These are phyloP conservation scores for Leccinum subtestaceum DNA, from an alignment of 768 basidiomycete species.

Conservation along the genomic window DNA sequence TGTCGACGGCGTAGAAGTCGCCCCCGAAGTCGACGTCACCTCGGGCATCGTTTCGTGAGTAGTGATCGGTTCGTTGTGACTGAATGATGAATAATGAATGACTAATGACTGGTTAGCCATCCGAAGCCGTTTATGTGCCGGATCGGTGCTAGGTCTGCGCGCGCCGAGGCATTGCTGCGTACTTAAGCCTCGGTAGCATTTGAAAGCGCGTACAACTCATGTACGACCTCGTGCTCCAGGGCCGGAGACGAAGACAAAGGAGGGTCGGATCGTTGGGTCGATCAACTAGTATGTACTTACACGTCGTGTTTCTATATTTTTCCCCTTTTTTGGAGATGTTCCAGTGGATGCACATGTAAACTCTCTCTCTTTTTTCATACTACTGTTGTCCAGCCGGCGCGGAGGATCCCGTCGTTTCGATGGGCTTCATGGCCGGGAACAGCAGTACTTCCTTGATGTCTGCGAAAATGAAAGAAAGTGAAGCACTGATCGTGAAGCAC, in stretches of 20 bases:
- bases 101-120: conserved; percentile 30
- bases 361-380: not conserved
- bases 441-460: conserved; percentile 96
- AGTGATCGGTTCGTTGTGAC: not conserved
- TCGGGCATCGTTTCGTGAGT: conserved; percentile 46
- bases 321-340: not conserved
- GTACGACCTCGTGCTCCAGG: too few species aligned
- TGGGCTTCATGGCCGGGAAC: conserved; percentile 97
- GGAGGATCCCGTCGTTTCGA: conserved; percentile 42
- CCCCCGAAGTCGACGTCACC: conserved; percentile 42
- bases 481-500: not conserved
- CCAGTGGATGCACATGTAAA: not conserved
- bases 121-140: conserved; percentile 54
- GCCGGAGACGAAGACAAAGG: not conserved
- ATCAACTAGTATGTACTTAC: not conserved
- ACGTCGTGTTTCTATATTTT: not conserved
- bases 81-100: not conserved
- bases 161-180: conserved; percentile 25
- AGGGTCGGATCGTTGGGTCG: not conserved
- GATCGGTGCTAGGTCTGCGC: conserved; percentile 52
- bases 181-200: not conserved
- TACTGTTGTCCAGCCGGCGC: conserved; percentile 26
- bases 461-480: conserved; percentile 28
- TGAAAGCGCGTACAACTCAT: not conserved
- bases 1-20: conserved; percentile 40